These are phyloP conservation scores for Echeveria elegans DNA, from an alignment of 164 flowering plant genomes.

Conservation along the genomic window DNA sequence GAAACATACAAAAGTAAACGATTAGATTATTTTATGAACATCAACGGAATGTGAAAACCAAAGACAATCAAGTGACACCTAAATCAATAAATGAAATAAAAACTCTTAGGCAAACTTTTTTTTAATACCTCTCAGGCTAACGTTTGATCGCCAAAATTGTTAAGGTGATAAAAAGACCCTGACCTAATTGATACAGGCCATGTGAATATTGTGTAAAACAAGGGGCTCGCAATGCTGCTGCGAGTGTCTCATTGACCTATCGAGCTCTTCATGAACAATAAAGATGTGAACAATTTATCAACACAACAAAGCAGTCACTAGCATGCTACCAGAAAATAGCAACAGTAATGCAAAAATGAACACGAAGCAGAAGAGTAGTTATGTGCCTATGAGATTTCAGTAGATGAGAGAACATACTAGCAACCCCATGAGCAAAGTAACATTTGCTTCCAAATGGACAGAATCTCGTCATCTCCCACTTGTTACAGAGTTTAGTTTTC, in stretches of 20 bases:
- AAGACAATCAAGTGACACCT: neutral
- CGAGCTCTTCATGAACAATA: too few species aligned
- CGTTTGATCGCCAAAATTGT: too few species aligned
- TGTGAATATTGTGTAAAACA: too few species aligned
- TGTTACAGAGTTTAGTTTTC: constrained; percentile 97
- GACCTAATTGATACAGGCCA: too few species aligned
- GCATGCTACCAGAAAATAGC: too few species aligned
- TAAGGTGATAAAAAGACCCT: too few species aligned
- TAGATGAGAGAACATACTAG: constrained; percentile 73
- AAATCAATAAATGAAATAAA: neutral
- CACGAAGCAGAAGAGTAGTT: neutral
- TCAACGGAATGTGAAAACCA: neutral
- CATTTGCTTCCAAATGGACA: constrained; percentile 97
- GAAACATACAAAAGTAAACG: neutral
- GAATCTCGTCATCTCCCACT: constrained; percentile 94
- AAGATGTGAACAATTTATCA: too few species aligned
- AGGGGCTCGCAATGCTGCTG: too few species aligned
- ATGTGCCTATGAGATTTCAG: neutral
- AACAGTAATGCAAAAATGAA: neutral
- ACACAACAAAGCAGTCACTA: too few species aligned
- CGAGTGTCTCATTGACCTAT: too few species aligned
- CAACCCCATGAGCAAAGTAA: constrained; percentile 92
- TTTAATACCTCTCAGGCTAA: too few species aligned
- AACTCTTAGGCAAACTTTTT: neutral
- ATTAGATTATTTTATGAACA: too few species aligned